Evolutionary conservation across 169 alveolate genomes (phyloP).

Genomic region (Plasmodium knowlesi): DNA sequence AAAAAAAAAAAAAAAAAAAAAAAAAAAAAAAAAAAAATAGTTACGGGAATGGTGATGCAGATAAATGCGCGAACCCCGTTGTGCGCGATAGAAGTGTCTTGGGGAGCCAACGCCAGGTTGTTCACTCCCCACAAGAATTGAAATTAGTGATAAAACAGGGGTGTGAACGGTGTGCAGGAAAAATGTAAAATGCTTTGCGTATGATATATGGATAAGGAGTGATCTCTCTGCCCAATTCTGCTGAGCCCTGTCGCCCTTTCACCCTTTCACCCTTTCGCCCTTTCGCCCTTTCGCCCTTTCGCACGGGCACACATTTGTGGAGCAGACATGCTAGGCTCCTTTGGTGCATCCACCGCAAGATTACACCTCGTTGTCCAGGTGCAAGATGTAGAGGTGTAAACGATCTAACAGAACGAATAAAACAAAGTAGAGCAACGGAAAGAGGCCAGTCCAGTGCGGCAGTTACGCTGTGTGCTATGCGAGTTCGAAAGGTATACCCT

Average conservation of each 20-base stretch:
- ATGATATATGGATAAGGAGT: neutral
- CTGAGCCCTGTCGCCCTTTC: neutral
- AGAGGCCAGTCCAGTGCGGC: neutral
- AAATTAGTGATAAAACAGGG: neutral
- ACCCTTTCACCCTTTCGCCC: neutral
- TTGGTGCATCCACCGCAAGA: neutral
- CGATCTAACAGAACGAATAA: too few relatives aligned
- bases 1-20: too few relatives aligned
- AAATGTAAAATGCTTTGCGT: neutral
- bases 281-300: neutral
- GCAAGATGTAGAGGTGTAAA: too few relatives aligned
- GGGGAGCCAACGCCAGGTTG: neutral
- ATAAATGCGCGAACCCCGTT: neutral
- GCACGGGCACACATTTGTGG: neutral
- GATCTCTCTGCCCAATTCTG: neutral
- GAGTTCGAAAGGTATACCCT: neutral
- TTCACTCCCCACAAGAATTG: neutral
- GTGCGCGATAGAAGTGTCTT: neutral
- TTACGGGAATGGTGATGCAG: neutral
- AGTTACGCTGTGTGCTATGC: neutral
- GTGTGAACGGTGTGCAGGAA: neutral
- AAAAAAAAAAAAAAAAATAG: neutral
- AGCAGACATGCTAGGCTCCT: neutral
- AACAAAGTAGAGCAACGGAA: neutral
- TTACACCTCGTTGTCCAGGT: neutral